A percentile compares a stretch with the other conserved stretches of the same genome.
Conservation (phyloP, 805 yeast genomes). For the Pichia paraexigua region DNA sequence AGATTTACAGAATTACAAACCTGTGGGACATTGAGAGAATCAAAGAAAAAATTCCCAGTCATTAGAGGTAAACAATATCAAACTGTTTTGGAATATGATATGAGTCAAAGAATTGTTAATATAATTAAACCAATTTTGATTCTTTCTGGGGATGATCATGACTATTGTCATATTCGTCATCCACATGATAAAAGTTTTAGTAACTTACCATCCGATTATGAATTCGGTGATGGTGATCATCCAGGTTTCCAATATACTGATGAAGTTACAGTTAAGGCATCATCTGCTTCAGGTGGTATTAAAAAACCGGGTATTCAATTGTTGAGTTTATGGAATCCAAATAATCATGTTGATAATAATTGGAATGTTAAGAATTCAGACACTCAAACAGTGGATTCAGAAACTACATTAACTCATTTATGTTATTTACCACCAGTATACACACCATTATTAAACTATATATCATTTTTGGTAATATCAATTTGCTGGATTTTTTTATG, state of each 20-base stretch:
- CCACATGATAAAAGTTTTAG: slow-evolving; percentile 14
- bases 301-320: slow-evolving; percentile 79
- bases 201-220: slow-evolving; percentile 5
- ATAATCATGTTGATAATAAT: background rate
- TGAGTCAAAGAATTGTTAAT: slow-evolving; percentile 51
- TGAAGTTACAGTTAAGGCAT: slow-evolving; percentile 83
- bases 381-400: slow-evolving; percentile 18
- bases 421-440: slow-evolving; percentile 26
- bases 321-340: slow-evolving; percentile 46
- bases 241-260: slow-evolving; percentile 32
- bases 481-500: slow-evolving; percentile 17
- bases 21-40: slow-evolving; percentile 79
- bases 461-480: slow-evolving; percentile 7
- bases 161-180: slow-evolving; percentile 77
- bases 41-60: slow-evolving; percentile 54
- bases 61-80: slow-evolving; percentile 79
- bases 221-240: slow-evolving; percentile 2
- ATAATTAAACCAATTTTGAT: slow-evolving; percentile 57
- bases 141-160: slow-evolving; percentile 96
- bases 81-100: slow-evolving; percentile 64
- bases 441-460: slow-evolving; percentile 18
- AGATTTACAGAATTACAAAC: slow-evolving; percentile 51
- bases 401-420: slow-evolving; percentile 22
- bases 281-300: slow-evolving; percentile 92
- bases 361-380: slow-evolving; percentile 10